A percentile compares a stretch with the other conserved stretches of the same genome.
phyloP scores from a whole-genome alignment of 2,329 filamentous ascomycete species.

The Monosporascus sp. region DNA sequence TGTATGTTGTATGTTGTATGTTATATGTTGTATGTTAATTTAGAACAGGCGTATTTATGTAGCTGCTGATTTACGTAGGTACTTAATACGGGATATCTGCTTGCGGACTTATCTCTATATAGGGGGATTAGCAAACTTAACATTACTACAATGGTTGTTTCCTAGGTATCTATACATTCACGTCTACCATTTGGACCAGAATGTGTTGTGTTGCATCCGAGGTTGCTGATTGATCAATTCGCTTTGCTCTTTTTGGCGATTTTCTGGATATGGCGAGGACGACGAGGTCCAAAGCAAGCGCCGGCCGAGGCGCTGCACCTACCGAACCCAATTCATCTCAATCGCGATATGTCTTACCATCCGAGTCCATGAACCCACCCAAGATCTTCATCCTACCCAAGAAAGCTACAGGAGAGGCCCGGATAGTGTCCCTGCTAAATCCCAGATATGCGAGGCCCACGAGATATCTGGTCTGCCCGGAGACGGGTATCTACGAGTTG shows the following conservation, averaged over 20 bases:
- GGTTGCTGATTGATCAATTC: not conserved
- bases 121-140: too few species aligned
- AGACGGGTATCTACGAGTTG: conserved; percentile 61
- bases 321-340: conserved; percentile 20
- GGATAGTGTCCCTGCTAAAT: conserved; percentile 55
- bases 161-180: too few species aligned
- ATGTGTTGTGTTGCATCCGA: not conserved
- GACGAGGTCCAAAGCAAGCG: conserved; percentile 40
- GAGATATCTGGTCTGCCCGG: conserved; percentile 58
- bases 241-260: not conserved
- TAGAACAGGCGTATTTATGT: too few species aligned
- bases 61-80: too few species aligned
- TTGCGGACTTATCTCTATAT: too few species aligned
- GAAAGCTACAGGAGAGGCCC: conserved; percentile 46
- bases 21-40: not conserved
- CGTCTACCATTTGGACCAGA: not conserved
- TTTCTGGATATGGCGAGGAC: conserved; percentile 39
- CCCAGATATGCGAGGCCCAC: conserved; percentile 50
- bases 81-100: too few species aligned
- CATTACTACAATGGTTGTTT: too few species aligned
- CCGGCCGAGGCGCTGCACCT: conserved; percentile 22
- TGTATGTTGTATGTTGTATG: too few species aligned
- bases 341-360: conserved; percentile 37
- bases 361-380: conserved; percentile 38
- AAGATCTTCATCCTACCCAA: conserved; percentile 58